Evolutionary conservation across 2,329 filamentous ascomycete genomes (phyloP).

Genomic region (Xylariaceae sp.): DNA sequence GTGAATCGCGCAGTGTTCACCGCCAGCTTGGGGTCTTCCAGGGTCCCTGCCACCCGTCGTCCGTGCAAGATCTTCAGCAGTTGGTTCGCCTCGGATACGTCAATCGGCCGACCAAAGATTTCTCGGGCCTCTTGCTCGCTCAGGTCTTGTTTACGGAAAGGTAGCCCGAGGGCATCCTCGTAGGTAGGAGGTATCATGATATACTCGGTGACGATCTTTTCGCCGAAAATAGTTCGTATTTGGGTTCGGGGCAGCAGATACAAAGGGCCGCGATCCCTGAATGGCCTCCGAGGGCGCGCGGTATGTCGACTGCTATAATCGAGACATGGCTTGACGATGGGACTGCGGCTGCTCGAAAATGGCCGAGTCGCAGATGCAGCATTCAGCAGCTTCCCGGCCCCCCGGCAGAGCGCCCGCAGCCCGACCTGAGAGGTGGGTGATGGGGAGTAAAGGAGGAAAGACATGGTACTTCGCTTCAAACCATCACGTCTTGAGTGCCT

Average conservation of each 20-base stretch:
- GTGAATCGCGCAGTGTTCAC: conserved; percentile 40
- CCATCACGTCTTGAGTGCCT: conserved; percentile 16
- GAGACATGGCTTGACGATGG: conserved; percentile 10
- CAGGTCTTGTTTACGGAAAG: conserved; percentile 44
- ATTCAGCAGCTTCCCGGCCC: conserved; percentile 12
- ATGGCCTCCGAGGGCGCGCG: conserved; percentile 5
- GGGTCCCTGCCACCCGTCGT: conserved; percentile 54
- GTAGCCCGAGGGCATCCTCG: conserved; percentile 45
- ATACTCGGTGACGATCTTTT: conserved; percentile 42
- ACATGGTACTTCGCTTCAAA: conserved; percentile 21
- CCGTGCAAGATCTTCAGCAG: conserved; percentile 54
- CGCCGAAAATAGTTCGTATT: conserved; percentile 22
- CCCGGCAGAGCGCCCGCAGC: conserved; percentile 20
- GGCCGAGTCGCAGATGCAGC: conserved; percentile 8
- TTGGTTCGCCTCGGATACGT: conserved; percentile 39
- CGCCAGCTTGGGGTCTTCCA: conserved; percentile 49
- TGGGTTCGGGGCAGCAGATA: conserved; percentile 12
- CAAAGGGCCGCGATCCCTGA: conserved; percentile 3
- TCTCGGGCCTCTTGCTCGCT: conserved; percentile 35
- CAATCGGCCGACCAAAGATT: conserved; percentile 44
- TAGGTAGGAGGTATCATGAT: conserved; percentile 51
- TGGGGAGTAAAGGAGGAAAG: conserved; percentile 18
- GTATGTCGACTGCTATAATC: conserved; percentile 12
- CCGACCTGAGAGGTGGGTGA: conserved; percentile 24
- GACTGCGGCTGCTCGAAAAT: conserved; percentile 12